Base-by-base conservation (phyloP, 2,329 filamentous ascomycete genomes). In the Ophiostoma populinum region DNA sequence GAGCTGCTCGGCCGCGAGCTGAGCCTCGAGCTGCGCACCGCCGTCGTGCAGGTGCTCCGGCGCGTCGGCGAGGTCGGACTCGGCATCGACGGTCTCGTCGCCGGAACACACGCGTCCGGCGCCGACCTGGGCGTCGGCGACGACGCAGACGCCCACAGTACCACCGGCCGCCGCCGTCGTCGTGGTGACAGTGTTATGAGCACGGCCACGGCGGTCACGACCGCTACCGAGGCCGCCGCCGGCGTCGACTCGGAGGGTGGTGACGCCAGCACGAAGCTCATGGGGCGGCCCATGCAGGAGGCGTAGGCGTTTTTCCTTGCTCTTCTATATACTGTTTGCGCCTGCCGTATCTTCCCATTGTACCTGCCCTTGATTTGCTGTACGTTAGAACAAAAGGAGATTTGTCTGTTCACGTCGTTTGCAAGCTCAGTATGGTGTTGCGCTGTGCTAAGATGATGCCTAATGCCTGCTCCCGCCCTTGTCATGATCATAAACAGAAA, bases 1-100 rank as follows among this genome's bases (percentile, higher is more conserved):
- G 85, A 92, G 35, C 59, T 98, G 12, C 62, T 98, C 37, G 71
- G 68, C 42, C 80, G 82, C 41, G 87, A 95, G 44, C 66, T 94
- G 45, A 81, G 75, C 9, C 52, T 66, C 2, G 90, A 98, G 43
- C 63, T 95, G 21, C 72, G 92, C 41, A 57, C 71, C 8, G 79
- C 81, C 1, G 63, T 98, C 27, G 75, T 93, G 42, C 67, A 72
- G 1, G 65, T 95, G 17, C 63, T 94, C 42, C 67, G 77, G 45
- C 67, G 86, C 24, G 77, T 95, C 2, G 92, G 90, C 34, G 87
- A 95, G 56, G 71, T 80, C 3, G 66, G 61, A 13, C 52, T 78
- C 1, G 71, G 69, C 3, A 70, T 74, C 34, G 57, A 63, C 41
- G 61, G 60, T 3, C 61, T 70, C 15, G 32, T 21, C 2, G 35